Conservation (phyloP, 1,284 basidiomycete species). For the Papiliotrema fonsecae region DNA sequence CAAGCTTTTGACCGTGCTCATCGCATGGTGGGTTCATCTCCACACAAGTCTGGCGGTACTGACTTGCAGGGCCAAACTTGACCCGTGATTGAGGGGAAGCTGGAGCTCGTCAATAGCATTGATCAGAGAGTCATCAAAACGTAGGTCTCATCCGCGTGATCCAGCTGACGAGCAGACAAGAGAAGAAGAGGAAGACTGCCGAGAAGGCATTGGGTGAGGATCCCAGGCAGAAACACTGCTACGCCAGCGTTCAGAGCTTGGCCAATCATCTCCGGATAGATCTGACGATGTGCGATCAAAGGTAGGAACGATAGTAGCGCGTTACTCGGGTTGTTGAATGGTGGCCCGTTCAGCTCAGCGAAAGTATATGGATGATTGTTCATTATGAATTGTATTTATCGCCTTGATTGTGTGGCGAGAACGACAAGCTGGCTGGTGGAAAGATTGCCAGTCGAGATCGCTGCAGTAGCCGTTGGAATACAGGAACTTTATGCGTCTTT, state of each 20-base stretch:
- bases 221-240: slow-evolving; percentile 22
- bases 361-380: no score
- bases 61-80: slow-evolving; percentile 63
- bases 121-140: slow-evolving; percentile 44
- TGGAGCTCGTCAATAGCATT: slow-evolving; percentile 57
- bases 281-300: no score
- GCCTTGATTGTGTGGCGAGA: no score
- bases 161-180: slow-evolving; percentile 12
- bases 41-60: neutral
- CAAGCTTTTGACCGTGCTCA: slow-evolving; percentile 56
- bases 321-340: no score
- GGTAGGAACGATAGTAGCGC: no score
- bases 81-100: slow-evolving; percentile 82
- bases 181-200: slow-evolving; percentile 41
- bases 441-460: no score
- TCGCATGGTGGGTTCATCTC: slow-evolving; percentile 55
- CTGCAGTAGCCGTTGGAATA: no score
- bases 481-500: no score
- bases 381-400: no score
- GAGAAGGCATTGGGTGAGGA: slow-evolving; percentile 50
- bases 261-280: slow-evolving; percentile 18
- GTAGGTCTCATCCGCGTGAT: slow-evolving; percentile 11
- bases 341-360: no score
- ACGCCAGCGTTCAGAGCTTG: slow-evolving; percentile 24
- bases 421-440: no score